Evolutionary conservation across 768 basidiomycete genomes (phyloP), one percentile per base, ranked within the genome.

Genomic region (Amanita rubescens): DNA sequence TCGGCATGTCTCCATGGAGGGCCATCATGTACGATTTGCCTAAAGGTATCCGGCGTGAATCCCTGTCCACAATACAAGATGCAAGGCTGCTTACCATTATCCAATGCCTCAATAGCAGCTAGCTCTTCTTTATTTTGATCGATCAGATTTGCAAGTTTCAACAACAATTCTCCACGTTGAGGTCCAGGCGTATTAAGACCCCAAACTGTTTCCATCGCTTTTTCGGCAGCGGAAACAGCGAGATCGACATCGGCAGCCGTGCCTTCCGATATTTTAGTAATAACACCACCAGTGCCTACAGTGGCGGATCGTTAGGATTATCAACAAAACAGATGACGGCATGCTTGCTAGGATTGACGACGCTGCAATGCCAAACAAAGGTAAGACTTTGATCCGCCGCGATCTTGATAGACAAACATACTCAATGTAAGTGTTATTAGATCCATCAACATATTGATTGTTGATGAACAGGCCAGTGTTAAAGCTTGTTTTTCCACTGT

Each of bases 101-200:
- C 81, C 56, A 88, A 68, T 14, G 83, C 71, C 68, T 93, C 90
- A 39, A 93, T 65, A 0, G 87, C 87, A 1, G 87, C 80, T 53
- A 92, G 72, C 53, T 81, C 78, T 25, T 86, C 83, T 1, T 65
- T 61, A 67, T 90, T 65, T 35, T 70, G 56, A 60, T 87, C 84
- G 61, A 94, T 74, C 50, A 86, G 67, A 25, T 78, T 70, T 0
- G 83, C 84, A 43, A 94, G 75, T 59, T 82, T 84, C 61, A 66
- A 65, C 30, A 94, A 67, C 19, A 87, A 70, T 53, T 69, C 67
- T 37, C 79, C 75, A 20, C 88, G 81, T 53, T 71, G 58, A 5
- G 61, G 12, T 15, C 82, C 86, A 5, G 82, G 67, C 17, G 67
- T 62, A 54, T 84, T 81, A 55, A 82, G 67, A 32, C 88, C 88